Conservation (phyloP, 768 basidiomycete genomes). For the Omphalotus guepiniiformis region DNA sequence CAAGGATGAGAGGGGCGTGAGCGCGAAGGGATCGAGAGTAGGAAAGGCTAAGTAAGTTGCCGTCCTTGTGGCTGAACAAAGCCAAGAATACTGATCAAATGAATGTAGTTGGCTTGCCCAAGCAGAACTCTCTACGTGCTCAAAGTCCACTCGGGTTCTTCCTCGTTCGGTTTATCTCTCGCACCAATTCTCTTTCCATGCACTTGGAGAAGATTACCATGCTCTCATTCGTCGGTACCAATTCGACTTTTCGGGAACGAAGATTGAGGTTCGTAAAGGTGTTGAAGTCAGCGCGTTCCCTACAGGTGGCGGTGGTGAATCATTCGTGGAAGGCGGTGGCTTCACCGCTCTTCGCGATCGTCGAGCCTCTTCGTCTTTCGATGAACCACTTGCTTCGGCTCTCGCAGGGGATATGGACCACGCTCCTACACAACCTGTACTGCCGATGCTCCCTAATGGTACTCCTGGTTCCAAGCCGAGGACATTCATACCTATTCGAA, state of each 20-base stretch:
- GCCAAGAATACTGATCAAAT: not conserved
- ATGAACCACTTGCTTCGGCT: constrained; percentile 75
- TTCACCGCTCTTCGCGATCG: constrained; percentile 39
- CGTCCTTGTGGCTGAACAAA: constrained; percentile 3
- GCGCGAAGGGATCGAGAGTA: constrained; percentile 6
- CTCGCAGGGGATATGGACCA: constrained; percentile 60
- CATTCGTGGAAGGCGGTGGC: constrained; percentile 45
- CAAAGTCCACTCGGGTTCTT: constrained; percentile 51
- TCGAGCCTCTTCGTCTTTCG: constrained; percentile 58
- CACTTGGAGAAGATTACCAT: constrained; percentile 74
- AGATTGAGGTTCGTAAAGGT: constrained; percentile 69
- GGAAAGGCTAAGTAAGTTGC: constrained; percentile 30
- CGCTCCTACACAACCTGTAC: constrained; percentile 36
- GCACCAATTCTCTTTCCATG: constrained; percentile 80
- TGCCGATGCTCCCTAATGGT: constrained; percentile 85
- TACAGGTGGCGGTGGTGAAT: constrained; percentile 32
- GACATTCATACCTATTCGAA: constrained; percentile 54
- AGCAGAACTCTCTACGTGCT: constrained; percentile 78
- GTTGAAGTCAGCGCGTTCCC: constrained; percentile 61
- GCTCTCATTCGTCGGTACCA: constrained; percentile 66
- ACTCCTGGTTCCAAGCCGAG: constrained; percentile 32
- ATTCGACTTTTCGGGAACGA: constrained; percentile 50
- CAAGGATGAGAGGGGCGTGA: not conserved
- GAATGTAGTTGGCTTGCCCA: constrained; percentile 72
- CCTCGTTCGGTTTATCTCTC: constrained; percentile 79